phyloP scores from a whole-genome alignment of 2,329 filamentous ascomycete genomes.

The Microcera coccophila region DNA sequence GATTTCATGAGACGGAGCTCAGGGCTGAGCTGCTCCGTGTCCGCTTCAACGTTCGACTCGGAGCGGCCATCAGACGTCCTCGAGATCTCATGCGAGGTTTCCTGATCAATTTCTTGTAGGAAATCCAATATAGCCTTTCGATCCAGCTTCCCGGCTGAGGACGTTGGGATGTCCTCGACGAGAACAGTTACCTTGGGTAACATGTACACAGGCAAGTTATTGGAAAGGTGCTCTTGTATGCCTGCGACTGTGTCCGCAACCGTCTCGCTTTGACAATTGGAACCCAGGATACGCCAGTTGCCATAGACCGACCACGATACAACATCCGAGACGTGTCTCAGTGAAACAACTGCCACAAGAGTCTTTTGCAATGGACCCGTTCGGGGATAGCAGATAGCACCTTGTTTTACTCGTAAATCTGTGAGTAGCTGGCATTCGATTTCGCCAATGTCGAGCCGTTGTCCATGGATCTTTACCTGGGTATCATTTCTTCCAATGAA shows the following conservation, averaged over 20 bases:
- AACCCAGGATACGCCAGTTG: not conserved
- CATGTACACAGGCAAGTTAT: not conserved
- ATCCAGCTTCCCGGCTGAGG: not conserved
- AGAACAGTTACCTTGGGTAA: not conserved
- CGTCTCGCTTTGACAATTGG: not conserved
- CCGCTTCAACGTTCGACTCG: not conserved
- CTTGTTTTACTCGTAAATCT: no score
- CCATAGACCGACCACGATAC: not conserved
- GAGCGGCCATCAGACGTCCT: not conserved
- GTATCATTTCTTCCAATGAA: conserved; percentile 47
- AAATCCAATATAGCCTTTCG: not conserved
- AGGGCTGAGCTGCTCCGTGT: conserved; percentile 1
- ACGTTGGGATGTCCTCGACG: not conserved
- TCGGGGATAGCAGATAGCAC: not conserved
- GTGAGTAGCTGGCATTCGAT: conserved; percentile 17
- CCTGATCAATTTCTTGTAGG: not conserved
- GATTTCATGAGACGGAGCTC: not conserved
- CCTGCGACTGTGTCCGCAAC: not conserved
- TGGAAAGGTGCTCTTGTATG: not conserved
- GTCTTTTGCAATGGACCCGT: conserved; percentile 1
- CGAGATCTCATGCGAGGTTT: not conserved
- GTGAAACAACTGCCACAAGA: not conserved
- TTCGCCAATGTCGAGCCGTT: conserved; percentile 43
- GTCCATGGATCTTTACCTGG: conserved; percentile 56
- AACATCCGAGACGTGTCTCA: not conserved